Conservation (phyloP, 495 filamentous ascomycete species). For the Xylaria scruposa region DNA sequence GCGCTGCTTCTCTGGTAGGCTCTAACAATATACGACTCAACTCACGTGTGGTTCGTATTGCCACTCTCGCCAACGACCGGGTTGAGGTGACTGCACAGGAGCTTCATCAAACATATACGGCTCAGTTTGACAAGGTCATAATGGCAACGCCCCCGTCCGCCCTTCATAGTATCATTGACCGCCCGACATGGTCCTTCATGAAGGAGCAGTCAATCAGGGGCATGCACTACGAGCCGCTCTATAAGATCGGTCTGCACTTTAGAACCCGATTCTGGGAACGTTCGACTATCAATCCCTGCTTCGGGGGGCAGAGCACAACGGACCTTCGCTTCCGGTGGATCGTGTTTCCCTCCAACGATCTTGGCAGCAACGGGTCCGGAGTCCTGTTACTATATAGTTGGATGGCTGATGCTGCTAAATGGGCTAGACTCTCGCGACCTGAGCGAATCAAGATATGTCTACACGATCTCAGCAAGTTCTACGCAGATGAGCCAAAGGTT, state of each 20-base stretch:
- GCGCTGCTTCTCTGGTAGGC: no score
- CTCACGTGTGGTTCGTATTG: no score
- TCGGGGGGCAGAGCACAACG: slow-evolving; percentile 27
- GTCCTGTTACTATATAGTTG: slow-evolving; percentile 24
- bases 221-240: slow-evolving; percentile 24
- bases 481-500: slow-evolving; percentile 24
- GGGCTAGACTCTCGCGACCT: slow-evolving; percentile 14
- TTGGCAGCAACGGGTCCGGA: slow-evolving; percentile 28
- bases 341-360: slow-evolving; percentile 33
- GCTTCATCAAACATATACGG: no score
- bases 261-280: slow-evolving; percentile 33
- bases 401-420: slow-evolving; percentile 23
- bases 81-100: no score
- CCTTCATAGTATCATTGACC: slow-evolving; percentile 14
- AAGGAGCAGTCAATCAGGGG: slow-evolving; percentile 21
- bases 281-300: slow-evolving; percentile 20
- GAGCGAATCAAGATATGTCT: slow-evolving; percentile 27
- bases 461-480: slow-evolving; percentile 21
- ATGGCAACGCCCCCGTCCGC: slow-evolving; percentile 1
- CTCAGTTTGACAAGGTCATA: no score
- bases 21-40: no score
- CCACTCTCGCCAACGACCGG: no score
- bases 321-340: slow-evolving; percentile 35
- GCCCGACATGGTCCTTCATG: slow-evolving; percentile 23
- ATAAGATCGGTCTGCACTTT: slow-evolving; percentile 34